Base-by-base conservation (phyloP, 108 stramenopile species). In the Phaeodactylum tricornutum region DNA sequence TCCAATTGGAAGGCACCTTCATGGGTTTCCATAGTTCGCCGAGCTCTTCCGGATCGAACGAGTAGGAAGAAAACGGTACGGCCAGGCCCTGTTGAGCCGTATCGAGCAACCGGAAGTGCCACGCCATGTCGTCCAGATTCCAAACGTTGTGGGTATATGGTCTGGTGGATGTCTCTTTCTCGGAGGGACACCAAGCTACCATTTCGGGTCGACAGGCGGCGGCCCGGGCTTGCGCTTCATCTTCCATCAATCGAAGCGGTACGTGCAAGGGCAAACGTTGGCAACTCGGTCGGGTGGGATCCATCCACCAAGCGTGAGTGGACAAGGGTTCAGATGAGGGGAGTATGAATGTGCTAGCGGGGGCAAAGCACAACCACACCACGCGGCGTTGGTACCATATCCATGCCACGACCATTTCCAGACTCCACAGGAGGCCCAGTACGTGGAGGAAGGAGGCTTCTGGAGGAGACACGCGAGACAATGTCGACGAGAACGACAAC, bases 1-100 rank as follows among this genome's bases (percentile, higher is more conserved):
- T 77, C 75, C 75, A 77, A 50, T 77, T 62, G 27, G 62, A 52
- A 0, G 75, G 75, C 14, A 77, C 41, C 15, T 43, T 16, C 14
- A 71, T 64, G 0, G 55, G 29, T 16, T 34, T 46, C 71, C 71
- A 72, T 16, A 19, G 28, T 16, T 45, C 25, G 44, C 23, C 25
- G 3, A 4, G 3, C 19, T 45, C 4, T n/a, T 45, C 15, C 6
- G 29, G 4, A 22, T 53, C 23, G 3, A 24, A 14, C 11, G 19
- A 12, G 39, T 42, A 15, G 7, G 41, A 16, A 9, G 14, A 16
- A 1, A 35, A 4, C 1, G 62, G 57, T 14, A 48, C 23, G 19
- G 29, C 31, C 19, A 76, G 33, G 8, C 53, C 69, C 15, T 51
- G 43, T 58, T 71, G 66, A n/a, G 62, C 66, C 11, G 61, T 71